These are phyloP conservation scores for Fusarium sp. DNA, from an alignment of 2,329 filamentous ascomycete species.

Conservation along the genomic window DNA sequence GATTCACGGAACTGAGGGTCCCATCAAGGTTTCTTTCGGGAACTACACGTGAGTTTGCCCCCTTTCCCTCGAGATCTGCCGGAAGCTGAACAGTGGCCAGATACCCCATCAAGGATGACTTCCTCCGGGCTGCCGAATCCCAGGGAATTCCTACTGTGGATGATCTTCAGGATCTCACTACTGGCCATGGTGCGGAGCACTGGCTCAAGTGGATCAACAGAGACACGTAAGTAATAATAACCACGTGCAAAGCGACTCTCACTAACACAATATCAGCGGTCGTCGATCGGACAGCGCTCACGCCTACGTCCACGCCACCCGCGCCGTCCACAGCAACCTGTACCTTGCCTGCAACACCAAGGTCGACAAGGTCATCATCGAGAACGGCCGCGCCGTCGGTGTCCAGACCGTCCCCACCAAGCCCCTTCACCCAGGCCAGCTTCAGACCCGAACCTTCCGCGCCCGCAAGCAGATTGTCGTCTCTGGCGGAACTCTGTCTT, in stretches of 20 bases:
- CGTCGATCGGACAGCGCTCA: constrained; percentile 79
- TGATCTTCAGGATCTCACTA: constrained; percentile 75
- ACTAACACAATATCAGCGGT: background rate
- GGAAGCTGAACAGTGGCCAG: background rate
- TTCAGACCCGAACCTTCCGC: constrained; percentile 63
- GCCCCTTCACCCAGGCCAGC: constrained; percentile 64
- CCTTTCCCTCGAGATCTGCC: background rate
- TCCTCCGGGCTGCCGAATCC: constrained; percentile 73
- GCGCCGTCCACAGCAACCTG: constrained; percentile 72
- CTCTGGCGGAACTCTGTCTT: constrained; percentile 75
- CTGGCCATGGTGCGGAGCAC: constrained; percentile 76
- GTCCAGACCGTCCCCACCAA: constrained; percentile 76
- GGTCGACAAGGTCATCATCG: constrained; percentile 77
- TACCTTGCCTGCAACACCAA: constrained; percentile 79
- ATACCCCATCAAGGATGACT: constrained; percentile 83
- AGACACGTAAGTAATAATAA: constrained; percentile 38
- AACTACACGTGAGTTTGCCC: constrained; percentile 64
- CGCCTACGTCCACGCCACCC: constrained; percentile 78
- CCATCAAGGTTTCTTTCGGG: constrained; percentile 82
- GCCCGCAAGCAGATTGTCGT: constrained; percentile 79
- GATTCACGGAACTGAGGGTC: constrained; percentile 78
- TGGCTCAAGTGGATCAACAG: constrained; percentile 89
- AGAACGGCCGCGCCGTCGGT: constrained; percentile 73
- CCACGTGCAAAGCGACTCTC: background rate
- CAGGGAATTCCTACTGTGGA: constrained; percentile 78